Percentiles rank a stretch among this genome's conserved stretches.
Conservation (phyloP, 345 rosid genomes). For the Dovyalis caffra region DNA sequence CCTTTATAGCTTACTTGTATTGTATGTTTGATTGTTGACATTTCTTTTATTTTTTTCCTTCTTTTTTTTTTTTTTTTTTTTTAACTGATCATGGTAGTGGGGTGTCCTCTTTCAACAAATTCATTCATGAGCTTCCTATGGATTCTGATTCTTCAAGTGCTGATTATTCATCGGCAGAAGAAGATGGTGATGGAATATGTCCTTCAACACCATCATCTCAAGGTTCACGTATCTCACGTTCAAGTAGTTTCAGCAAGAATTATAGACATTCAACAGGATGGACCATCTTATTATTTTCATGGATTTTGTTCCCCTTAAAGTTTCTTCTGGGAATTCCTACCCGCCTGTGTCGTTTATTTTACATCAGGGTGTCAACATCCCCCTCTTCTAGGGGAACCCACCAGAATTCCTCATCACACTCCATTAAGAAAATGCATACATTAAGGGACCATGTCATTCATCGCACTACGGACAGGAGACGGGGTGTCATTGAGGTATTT, state of each 20-base stretch:
- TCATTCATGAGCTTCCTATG: constrained; percentile 79
- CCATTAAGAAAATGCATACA: constrained; percentile 41
- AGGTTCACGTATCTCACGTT: constrained; percentile 62
- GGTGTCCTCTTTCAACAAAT: constrained; percentile 90
- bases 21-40: no score
- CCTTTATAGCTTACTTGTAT: no score
- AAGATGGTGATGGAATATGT: constrained; percentile 50
- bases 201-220: constrained; percentile 76
- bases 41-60: no score
- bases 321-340: constrained; percentile 54
- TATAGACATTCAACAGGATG: constrained; percentile 49
- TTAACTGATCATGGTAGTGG: constrained; percentile 48
- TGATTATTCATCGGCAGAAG: constrained; percentile 81
- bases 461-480: constrained; percentile 80
- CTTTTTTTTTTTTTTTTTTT: neutral
- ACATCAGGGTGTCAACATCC: constrained; percentile 31
- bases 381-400: constrained; percentile 32
- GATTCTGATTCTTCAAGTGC: constrained; percentile 72
- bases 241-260: constrained; percentile 38
- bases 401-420: constrained; percentile 32
- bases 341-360: constrained; percentile 40
- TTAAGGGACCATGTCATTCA: constrained; percentile 67
- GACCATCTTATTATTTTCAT: constrained; percentile 49
- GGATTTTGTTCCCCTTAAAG: constrained; percentile 64
- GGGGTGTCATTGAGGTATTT: constrained; percentile 95